These are phyloP conservation scores for Hericium alpestre DNA, from an alignment of 768 basidiomycete species.

Conservation along the genomic window DNA sequence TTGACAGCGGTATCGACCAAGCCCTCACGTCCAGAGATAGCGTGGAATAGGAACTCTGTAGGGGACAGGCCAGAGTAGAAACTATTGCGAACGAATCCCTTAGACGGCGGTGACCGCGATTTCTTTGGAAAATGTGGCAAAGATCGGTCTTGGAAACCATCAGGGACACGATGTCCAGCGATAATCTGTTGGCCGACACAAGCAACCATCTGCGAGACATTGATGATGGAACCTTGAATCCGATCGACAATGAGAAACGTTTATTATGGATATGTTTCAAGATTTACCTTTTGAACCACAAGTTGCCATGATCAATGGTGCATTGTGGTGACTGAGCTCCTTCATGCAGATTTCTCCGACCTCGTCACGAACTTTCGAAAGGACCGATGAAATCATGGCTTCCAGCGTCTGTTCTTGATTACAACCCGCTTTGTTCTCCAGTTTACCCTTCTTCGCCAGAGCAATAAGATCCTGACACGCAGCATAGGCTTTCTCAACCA, in stretches of 20 bases:
- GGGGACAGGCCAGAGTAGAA: slow-evolving; percentile 89
- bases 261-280: background rate
- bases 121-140: slow-evolving; percentile 99
- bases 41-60: slow-evolving; percentile 97
- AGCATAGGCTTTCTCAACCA: slow-evolving; percentile 82
- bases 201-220: slow-evolving; percentile 99
- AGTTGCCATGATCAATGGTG: slow-evolving; percentile 96
- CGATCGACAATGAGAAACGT: background rate
- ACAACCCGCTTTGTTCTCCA: slow-evolving; percentile 97
- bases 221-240: slow-evolving; percentile 82
- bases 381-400: slow-evolving; percentile 84
- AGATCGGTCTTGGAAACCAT: slow-evolving; percentile 98
- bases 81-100: slow-evolving; percentile 96
- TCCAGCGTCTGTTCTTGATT: slow-evolving; percentile 95
- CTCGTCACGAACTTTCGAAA: slow-evolving; percentile 92
- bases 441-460: slow-evolving; percentile 80
- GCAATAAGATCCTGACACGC: slow-evolving; percentile 80
- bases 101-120: slow-evolving; percentile 89
- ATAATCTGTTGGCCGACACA: slow-evolving; percentile 99
- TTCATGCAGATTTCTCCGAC: slow-evolving; percentile 98
- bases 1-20: slow-evolving; percentile 99
- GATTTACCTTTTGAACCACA: slow-evolving; percentile 93
- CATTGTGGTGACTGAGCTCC: slow-evolving; percentile 94
- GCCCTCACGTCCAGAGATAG: slow-evolving; percentile 97
- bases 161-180: slow-evolving; percentile 92